Evolutionary conservation across 2,329 filamentous ascomycete genomes (phyloP).

Genomic region (Microcera coccophila): DNA sequence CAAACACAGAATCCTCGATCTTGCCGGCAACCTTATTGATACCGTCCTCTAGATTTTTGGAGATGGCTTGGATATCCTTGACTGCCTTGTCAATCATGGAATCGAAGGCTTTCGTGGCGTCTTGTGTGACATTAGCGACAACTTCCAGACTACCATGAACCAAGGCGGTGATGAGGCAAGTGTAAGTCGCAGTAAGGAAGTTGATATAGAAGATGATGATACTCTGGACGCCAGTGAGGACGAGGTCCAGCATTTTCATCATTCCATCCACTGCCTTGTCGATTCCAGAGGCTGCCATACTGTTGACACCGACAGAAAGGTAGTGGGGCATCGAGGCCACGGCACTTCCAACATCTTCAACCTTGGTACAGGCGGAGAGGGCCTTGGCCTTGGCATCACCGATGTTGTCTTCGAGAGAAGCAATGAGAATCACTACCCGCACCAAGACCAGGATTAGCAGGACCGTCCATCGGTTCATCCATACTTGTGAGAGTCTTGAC

Average conservation of each 20-base stretch:
- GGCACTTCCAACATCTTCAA: constrained; percentile 87
- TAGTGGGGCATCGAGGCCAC: constrained; percentile 99
- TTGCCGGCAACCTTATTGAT: constrained; percentile 47
- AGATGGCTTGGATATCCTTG: constrained; percentile 54
- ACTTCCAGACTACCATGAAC: constrained; percentile 74
- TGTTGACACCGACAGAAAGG: constrained; percentile 83
- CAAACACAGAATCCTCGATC: constrained; percentile 46
- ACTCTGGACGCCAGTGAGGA: constrained; percentile 77
- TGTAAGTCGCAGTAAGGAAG: constrained; percentile 83
- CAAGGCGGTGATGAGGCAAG: constrained; percentile 82
- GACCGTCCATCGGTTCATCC: constrained; percentile 97
- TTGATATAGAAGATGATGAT: constrained; percentile 91
- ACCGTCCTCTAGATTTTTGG: constrained; percentile 45
- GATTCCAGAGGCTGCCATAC: constrained; percentile 74
- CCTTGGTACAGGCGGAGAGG: constrained; percentile 81
- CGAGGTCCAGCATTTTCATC: constrained; percentile 72
- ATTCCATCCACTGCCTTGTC: constrained; percentile 76
- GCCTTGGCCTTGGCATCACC: constrained; percentile 74
- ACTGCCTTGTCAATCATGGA: constrained; percentile 54
- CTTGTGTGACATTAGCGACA: constrained; percentile 51
- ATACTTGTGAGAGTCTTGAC: constrained; percentile 87
- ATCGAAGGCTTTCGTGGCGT: constrained; percentile 49
- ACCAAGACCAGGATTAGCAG: constrained; percentile 81
- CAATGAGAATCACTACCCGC: constrained; percentile 72
- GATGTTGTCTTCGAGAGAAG: constrained; percentile 69